These are phyloP conservation scores for Mimosa bimucronata DNA, from an alignment of 306 rosid genomes.

Conservation along the genomic window DNA sequence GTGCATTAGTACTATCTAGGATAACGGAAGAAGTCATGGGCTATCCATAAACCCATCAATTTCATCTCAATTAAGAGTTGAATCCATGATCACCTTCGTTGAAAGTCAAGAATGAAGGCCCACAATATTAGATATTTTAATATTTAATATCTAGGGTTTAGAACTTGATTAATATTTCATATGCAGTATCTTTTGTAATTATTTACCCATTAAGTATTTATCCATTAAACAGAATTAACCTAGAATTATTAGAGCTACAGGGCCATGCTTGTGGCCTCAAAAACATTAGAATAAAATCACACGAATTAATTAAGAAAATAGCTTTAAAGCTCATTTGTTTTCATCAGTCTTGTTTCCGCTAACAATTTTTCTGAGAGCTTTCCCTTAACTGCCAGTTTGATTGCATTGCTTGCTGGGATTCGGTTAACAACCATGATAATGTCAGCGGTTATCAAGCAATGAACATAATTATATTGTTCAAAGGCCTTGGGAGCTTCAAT, in stretches of 20 bases:
- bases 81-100: neutral
- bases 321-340: neutral
- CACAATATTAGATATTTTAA: no score
- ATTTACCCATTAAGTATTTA: no score
- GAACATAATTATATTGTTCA: conserved; percentile 69
- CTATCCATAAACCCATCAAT: neutral
- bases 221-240: neutral
- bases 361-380: conserved; percentile 34
- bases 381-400: conserved; percentile 81
- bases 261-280: neutral
- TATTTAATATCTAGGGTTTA: no score
- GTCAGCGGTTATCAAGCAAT: conserved; percentile 57
- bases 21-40: neutral
- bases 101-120: neutral
- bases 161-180: no score
- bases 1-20: neutral
- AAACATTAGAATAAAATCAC: neutral
- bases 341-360: neutral
- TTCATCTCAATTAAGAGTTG: neutral
- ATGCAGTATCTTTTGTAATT: no score
- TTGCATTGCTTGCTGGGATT: conserved; percentile 83
- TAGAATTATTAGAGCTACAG: neutral
- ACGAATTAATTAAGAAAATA: neutral
- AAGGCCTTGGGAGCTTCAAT: conserved; percentile 87
- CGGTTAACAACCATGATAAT: conserved; percentile 69